These are phyloP conservation scores for Torrubiella hemipterigena DNA, from an alignment of 2,329 filamentous ascomycete genomes.

Conservation along the genomic window DNA sequence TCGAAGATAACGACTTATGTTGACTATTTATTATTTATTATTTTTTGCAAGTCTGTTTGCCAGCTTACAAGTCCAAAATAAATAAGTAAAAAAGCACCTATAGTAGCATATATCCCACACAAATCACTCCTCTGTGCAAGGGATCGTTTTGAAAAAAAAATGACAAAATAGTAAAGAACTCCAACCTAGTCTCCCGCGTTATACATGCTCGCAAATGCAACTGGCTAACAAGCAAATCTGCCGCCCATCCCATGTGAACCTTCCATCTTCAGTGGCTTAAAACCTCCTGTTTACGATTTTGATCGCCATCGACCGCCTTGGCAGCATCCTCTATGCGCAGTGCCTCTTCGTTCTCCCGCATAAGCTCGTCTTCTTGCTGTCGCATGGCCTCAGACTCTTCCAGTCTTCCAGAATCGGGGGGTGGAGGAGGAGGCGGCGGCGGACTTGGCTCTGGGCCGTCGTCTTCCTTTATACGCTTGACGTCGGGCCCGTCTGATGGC, in stretches of 20 bases:
- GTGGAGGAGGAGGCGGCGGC: constrained; percentile 37
- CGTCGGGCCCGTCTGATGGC: constrained; percentile 42
- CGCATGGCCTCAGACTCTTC: constrained; percentile 32
- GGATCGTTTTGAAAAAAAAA: constrained; percentile 4
- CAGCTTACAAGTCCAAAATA: no score
- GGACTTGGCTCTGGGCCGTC: constrained; percentile 21
- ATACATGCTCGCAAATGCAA: not conserved
- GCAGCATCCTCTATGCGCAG: constrained; percentile 38
- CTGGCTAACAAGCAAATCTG: no score
- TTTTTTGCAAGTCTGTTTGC: no score
- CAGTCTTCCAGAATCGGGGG: constrained; percentile 20
- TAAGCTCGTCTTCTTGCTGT: constrained; percentile 37
- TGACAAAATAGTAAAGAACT: constrained; percentile 2
- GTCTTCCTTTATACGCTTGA: constrained; percentile 40
- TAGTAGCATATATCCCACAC: no score
- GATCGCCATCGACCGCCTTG: constrained; percentile 8
- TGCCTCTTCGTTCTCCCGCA: constrained; percentile 43
- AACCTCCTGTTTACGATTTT: constrained; percentile 12
- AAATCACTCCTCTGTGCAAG: no score
- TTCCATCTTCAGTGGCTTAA: constrained; percentile 8
- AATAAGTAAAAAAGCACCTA: constrained; percentile 5
- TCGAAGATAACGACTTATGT: no score
- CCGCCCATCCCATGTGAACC: no score
- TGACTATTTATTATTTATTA: no score
- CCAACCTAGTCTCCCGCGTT: constrained; percentile 2